phyloP scores from a whole-genome alignment of 2,329 filamentous ascomycete species.

The Tetracladium maxilliforme region DNA sequence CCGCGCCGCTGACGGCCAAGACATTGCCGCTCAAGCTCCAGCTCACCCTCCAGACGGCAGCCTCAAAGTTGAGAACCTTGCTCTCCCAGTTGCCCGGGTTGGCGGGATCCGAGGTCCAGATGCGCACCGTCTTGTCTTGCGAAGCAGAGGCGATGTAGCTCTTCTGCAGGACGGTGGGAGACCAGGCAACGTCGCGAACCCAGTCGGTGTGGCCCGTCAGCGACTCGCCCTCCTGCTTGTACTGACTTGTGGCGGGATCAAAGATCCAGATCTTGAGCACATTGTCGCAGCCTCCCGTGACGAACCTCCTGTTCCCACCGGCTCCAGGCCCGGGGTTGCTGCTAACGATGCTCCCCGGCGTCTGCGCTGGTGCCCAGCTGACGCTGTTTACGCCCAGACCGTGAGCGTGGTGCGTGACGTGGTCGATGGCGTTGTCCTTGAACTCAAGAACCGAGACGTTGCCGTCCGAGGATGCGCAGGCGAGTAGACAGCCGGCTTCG shows the following conservation, averaged over 20 bases:
- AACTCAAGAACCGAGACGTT: constrained; percentile 92
- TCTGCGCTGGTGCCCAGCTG: constrained; percentile 79
- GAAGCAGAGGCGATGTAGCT: constrained; percentile 92
- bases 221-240: constrained; percentile 46
- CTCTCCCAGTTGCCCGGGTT: constrained; percentile 64
- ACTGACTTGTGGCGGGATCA: constrained; percentile 44
- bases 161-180: constrained; percentile 85
- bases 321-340: constrained; percentile 45
- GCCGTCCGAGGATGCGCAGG: constrained; percentile 87
- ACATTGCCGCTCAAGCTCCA: constrained; percentile 98
- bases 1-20: constrained; percentile 78
- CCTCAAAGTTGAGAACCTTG: constrained; percentile 78
- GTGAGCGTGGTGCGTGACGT: constrained; percentile 82
- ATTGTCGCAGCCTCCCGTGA: constrained; percentile 91
- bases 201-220: constrained; percentile 82
- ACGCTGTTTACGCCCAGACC: constrained; percentile 92
- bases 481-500: constrained; percentile 85
- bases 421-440: constrained; percentile 86
- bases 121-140: constrained; percentile 93
- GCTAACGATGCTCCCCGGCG: constrained; percentile 73
- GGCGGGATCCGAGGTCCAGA: constrained; percentile 73
- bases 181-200: constrained; percentile 97
- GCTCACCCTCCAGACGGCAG: constrained; percentile 87
- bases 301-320: constrained; percentile 64
- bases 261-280: constrained; percentile 86